phyloP scores from a whole-genome alignment of 495 filamentous ascomycete species.

The Lentithecium fluviatile region DNA sequence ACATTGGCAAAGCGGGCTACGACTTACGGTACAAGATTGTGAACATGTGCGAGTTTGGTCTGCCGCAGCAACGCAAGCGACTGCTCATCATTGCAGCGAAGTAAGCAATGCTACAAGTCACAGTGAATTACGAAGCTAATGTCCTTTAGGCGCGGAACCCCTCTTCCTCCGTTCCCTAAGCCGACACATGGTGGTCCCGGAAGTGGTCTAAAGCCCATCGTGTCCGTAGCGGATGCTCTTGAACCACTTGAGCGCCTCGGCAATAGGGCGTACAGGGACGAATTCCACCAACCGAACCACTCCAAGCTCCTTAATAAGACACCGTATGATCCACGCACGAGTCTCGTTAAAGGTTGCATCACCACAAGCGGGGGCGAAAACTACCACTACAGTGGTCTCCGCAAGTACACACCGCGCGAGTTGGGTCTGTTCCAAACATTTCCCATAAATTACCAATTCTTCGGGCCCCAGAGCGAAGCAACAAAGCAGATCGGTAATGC shows the following conservation, averaged over 20 bases:
- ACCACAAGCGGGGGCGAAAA: constrained; percentile 69
- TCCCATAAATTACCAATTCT: constrained; percentile 53
- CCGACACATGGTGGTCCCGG: constrained; percentile 60
- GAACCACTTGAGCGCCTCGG: constrained; percentile 13
- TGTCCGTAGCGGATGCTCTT: constrained; percentile 19
- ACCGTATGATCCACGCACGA: constrained; percentile 51
- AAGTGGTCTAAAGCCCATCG: constrained; percentile 25
- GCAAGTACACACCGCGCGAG: constrained; percentile 70
- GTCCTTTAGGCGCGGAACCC: constrained; percentile 64
- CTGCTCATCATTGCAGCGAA: constrained; percentile 77
- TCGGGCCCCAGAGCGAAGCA: constrained; percentile 41
- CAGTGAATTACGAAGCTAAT: constrained; percentile 34
- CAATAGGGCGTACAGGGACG: not conserved
- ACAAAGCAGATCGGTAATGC: constrained; percentile 85
- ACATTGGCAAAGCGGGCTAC: constrained; percentile 66
- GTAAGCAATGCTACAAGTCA: constrained; percentile 48
- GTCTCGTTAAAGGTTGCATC: constrained; percentile 50
- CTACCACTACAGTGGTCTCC: constrained; percentile 65
- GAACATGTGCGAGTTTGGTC: constrained; percentile 58
- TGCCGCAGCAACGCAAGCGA: constrained; percentile 60
- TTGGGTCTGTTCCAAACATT: constrained; percentile 76
- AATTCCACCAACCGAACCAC: constrained; percentile 36
- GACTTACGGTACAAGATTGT: constrained; percentile 62
- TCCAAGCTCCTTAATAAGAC: constrained; percentile 42
- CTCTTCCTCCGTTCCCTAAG: constrained; percentile 65